Conservation (phyloP, 1,284 basidiomycete genomes). For the Moesziomyces antarcticus region DNA sequence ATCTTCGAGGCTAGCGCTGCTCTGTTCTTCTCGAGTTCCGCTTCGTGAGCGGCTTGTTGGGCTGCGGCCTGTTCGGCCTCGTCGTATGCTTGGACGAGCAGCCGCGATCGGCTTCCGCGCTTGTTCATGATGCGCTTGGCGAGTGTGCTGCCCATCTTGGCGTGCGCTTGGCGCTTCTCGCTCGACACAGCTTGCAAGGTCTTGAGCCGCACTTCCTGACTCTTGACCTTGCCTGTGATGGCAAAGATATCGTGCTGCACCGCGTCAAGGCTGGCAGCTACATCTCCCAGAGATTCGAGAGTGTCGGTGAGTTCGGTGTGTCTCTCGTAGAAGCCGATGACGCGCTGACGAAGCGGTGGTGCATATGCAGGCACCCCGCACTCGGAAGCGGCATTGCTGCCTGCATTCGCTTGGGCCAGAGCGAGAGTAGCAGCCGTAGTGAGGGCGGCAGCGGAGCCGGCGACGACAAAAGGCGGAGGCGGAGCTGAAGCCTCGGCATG, state of each 20-base stretch:
- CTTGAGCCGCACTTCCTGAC: conserved; percentile 27
- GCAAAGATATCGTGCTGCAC: conserved; percentile 35
- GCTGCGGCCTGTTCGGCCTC: conserved; percentile 20
- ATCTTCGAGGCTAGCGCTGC: conserved; percentile 7
- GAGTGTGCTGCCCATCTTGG: conserved; percentile 27
- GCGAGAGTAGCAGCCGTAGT: conserved; percentile 30
- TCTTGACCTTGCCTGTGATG: conserved; percentile 40
- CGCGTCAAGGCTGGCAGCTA: conserved; percentile 24
- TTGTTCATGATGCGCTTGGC: conserved; percentile 47
- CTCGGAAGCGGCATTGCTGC: conserved; percentile 16
- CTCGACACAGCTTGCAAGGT: conserved; percentile 23
- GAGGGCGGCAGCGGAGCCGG: conserved; percentile 14
- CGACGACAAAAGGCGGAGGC: conserved; percentile 20
- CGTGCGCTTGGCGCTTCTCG: conserved; percentile 18
- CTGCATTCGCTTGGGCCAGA: conserved; percentile 4
- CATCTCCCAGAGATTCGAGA: conserved; percentile 29
- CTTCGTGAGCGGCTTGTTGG: conserved; percentile 26
- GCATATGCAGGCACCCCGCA: conserved; percentile 33
- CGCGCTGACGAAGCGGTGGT: conserved; percentile 30
- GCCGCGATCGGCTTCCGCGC: conserved; percentile 13
- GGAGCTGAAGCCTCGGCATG: background rate
- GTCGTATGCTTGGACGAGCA: conserved; percentile 14
- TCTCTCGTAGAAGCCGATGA: conserved; percentile 21
- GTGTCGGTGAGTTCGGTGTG: conserved; percentile 30
- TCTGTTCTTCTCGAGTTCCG: conserved; percentile 23